Base-by-base conservation (phyloP, 441 rosid species). In the Adansonia gregorii region DNA sequence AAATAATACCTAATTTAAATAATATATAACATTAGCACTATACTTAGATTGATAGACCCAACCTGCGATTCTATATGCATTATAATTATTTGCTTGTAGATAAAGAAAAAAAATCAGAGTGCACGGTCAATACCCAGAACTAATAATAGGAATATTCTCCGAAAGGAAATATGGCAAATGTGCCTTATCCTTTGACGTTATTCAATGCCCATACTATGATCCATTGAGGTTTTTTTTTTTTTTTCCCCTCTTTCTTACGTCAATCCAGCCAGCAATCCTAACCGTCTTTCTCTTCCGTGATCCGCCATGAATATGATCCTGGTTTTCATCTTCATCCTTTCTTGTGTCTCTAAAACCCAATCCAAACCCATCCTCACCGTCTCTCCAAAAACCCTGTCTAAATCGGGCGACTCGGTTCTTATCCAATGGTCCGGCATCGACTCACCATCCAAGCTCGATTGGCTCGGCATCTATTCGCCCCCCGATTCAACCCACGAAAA, bases 391-490 rank as follows among this genome's bases (percentile, higher is more conserved):
- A 58, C 78, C 68, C 82, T 95, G 14, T 74, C 82, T 27, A 89
- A 82, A 66, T 86, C 98, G n/a, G 93, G 95, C 74, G 93, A 90
- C 74, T 55, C 78, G 7, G 84, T 92, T 67, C 74, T 72, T n/a
- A 83, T 95, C 83, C 68, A 81, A 78, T 94, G 98, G 98, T 83
- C 93, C 69, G 88, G 87, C 45, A 77, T 93, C 55, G 86, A 85
- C 6, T 86, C 95, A 3, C 97, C 98, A 15, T 90, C 98, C 72
- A 80, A 83, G 8, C 95, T 90, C 70, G 97, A 93, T 55, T 94
- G 94, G 94, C 83, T 94, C 55, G 98, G 94, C 65, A 85, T 95
- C 89, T 94, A 92, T 87, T 87, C 97, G 0, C 96, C 98, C 0
- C 94, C 98, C 1, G 89, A 90, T 17, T 90, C 98, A 19, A 85